Conservation (phyloP, 352 stramenopile genomes). For the Phytophthora hybrid region DNA sequence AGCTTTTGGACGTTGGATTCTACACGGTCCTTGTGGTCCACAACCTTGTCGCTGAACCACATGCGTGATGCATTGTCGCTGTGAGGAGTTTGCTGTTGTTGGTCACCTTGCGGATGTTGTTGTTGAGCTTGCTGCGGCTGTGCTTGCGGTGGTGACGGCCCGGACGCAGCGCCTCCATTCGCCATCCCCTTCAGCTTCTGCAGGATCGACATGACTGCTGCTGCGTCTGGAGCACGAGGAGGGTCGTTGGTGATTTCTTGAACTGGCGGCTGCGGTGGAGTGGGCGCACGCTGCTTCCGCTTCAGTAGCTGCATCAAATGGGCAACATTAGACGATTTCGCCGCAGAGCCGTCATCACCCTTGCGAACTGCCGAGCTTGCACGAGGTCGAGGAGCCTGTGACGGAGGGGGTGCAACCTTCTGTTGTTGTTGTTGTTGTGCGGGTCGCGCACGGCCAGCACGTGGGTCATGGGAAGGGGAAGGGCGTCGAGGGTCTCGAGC, state of each 20-base stretch:
- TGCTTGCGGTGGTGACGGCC: slow-evolving; percentile 18
- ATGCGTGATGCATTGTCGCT: slow-evolving; percentile 73
- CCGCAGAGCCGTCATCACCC: slow-evolving; percentile 28
- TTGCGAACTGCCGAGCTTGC: slow-evolving; percentile 23
- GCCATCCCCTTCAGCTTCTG: slow-evolving; percentile 81
- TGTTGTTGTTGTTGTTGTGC: slow-evolving; percentile 2
- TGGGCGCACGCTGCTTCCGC: slow-evolving; percentile 57
- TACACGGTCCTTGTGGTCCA: slow-evolving; percentile 84
- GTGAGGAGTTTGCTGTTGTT: slow-evolving; percentile 22
- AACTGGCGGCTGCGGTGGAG: slow-evolving; percentile 36
- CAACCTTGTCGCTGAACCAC: slow-evolving; percentile 88
- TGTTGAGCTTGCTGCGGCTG: slow-evolving; percentile 25
- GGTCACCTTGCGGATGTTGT: slow-evolving; percentile 22
- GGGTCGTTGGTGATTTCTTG: slow-evolving; percentile 72
- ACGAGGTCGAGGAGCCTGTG: slow-evolving; percentile 28
- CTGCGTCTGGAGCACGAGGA: slow-evolving; percentile 60
- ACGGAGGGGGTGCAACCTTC: slow-evolving; percentile 19
- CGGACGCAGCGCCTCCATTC: slow-evolving; percentile 25
- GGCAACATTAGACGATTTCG: slow-evolving; percentile 77
- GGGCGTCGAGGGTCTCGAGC: slow-evolving; percentile 44
- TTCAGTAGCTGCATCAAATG: slow-evolving; percentile 89
- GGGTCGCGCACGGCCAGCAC: slow-evolving; percentile 21
- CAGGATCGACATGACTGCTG: slow-evolving; percentile 88
- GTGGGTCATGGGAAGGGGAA: slow-evolving; percentile 38
- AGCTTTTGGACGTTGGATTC: slow-evolving; percentile 88